Conservation (phyloP, 495 filamentous ascomycete species). For the Talaromyces trachyspermus region DNA sequence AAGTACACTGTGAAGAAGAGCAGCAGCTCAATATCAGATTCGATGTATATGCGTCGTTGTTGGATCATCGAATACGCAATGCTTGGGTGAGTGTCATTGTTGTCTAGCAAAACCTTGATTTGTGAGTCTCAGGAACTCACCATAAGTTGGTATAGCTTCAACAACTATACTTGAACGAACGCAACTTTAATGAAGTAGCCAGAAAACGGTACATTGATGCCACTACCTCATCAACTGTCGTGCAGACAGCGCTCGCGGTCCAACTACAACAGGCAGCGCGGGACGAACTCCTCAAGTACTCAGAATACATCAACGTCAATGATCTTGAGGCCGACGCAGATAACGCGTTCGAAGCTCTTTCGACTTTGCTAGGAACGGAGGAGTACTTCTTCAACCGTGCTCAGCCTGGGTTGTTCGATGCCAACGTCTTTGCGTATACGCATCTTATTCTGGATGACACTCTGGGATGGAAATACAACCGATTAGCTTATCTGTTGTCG, state of each 20-base stretch:
- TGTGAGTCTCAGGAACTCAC: not conserved
- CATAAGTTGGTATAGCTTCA: conserved; percentile 50
- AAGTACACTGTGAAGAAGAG: conserved; percentile 39
- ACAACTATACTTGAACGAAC: conserved; percentile 63
- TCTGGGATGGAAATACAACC: conserved; percentile 50
- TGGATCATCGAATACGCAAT: conserved; percentile 75
- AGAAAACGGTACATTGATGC: conserved; percentile 61
- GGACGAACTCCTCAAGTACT: conserved; percentile 60
- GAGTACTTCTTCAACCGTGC: conserved; percentile 59
- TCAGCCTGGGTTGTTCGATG: conserved; percentile 72
- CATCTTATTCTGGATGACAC: conserved; percentile 61
- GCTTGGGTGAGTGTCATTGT: conserved; percentile 60
- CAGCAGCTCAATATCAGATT: conserved; percentile 53
- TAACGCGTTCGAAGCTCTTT: conserved; percentile 69
- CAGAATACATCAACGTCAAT: conserved; percentile 50
- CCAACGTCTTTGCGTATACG: conserved; percentile 85
- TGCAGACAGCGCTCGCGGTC: conserved; percentile 53
- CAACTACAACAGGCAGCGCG: conserved; percentile 66
- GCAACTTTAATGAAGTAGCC: conserved; percentile 58
- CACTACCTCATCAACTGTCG: conserved; percentile 50
- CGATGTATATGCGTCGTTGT: conserved; percentile 71
- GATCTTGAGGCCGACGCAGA: conserved; percentile 60
- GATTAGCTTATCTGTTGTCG: conserved; percentile 31
- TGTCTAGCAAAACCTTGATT: not conserved
- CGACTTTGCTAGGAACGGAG: conserved; percentile 55